Evolutionary conservation across 1,284 basidiomycete species (phyloP).

Genomic region (Wallemia hederae): DNA sequence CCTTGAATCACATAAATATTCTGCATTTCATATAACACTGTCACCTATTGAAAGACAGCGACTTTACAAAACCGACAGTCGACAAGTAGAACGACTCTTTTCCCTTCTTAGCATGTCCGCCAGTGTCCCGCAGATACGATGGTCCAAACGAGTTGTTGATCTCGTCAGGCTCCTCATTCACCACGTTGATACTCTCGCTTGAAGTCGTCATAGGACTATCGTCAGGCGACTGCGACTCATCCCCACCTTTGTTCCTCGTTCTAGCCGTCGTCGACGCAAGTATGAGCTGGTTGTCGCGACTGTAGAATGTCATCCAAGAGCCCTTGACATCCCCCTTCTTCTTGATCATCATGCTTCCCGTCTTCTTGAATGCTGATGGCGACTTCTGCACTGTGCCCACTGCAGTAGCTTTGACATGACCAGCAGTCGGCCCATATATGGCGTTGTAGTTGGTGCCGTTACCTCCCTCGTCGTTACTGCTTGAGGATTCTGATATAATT

Average conservation of each 20-base stretch:
- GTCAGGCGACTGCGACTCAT: not conserved
- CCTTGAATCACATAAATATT: too few species aligned
- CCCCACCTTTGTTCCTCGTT: not conserved
- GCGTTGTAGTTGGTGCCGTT: too few species aligned
- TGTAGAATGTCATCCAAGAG: not conserved
- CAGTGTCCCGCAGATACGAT: not conserved
- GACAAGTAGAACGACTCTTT: not conserved
- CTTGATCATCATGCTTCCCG: not conserved
- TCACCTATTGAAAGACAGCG: not conserved
- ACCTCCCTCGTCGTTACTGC: not conserved
- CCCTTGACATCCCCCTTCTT: not conserved
- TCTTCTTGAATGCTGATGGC: not conserved
- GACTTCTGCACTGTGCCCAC: not conserved
- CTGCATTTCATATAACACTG: not conserved
- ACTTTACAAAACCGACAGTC: not conserved
- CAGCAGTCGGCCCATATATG: not conserved
- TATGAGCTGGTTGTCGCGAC: not conserved
- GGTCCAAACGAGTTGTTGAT: not conserved
- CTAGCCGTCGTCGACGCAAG: not conserved
- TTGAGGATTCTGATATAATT: not conserved
- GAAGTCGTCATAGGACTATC: not conserved
- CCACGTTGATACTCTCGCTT: not conserved
- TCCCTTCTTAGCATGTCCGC: not conserved
- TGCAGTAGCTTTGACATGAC: not conserved
- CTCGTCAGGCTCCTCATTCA: not conserved